These are phyloP conservation scores for Microdochium nivale DNA, from an alignment of 2,329 filamentous ascomycete species.

Conservation along the genomic window DNA sequence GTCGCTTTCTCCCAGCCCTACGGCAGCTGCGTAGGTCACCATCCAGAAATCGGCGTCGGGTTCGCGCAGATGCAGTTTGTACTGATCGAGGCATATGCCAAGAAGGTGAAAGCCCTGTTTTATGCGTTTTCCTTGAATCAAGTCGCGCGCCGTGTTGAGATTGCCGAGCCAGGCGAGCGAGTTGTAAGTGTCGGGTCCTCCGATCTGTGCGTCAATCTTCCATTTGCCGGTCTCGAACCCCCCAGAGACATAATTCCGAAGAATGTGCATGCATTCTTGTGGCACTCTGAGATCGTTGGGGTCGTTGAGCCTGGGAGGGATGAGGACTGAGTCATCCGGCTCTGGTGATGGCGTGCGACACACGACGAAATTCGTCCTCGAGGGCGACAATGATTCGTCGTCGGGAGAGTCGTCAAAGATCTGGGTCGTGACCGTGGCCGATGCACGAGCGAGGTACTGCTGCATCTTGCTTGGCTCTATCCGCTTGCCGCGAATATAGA, in stretches of 20 bases:
- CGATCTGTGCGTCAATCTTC: conserved; percentile 8
- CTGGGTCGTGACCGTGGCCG: conserved; percentile 16
- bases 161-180: conserved; percentile 20
- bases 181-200: conserved; percentile 13
- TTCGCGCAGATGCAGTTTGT: conserved; percentile 13
- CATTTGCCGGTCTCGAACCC: conserved; percentile 14
- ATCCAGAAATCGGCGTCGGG: conserved; percentile 20
- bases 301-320: conserved; percentile 14
- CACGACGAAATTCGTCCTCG: conserved; percentile 9
- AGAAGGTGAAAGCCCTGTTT: conserved; percentile 17
- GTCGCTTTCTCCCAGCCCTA: conserved; percentile 15
- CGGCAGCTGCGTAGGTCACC: conserved; percentile 17
- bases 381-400: conserved; percentile 4
- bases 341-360: conserved; percentile 18
- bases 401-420: conserved; percentile 5
- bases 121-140: conserved; percentile 17
- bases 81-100: conserved; percentile 17
- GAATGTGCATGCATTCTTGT: conserved; percentile 18
- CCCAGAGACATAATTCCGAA: conserved; percentile 14
- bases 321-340: conserved; percentile 7
- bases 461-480: conserved; percentile 19
- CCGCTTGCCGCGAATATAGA: conserved; percentile 16
- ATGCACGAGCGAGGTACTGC: conserved; percentile 14
- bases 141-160: conserved; percentile 16
- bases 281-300: conserved; percentile 15